Evolutionary conservation across 768 basidiomycete genomes (phyloP).

Genomic region (Rhodotorula babjevae): DNA sequence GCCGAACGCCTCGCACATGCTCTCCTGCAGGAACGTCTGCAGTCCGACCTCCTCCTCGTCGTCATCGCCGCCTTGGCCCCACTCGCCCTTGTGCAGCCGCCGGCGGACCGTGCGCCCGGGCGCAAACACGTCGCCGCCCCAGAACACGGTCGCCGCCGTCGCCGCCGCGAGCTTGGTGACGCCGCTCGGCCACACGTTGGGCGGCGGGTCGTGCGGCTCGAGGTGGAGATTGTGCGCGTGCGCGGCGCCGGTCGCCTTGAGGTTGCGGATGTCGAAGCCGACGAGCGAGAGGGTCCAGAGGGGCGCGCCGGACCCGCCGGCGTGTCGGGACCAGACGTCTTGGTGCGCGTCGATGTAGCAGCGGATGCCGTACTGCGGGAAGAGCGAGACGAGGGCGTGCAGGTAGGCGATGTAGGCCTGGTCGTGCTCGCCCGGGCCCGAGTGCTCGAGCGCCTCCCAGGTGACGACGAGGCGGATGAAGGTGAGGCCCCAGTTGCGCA

Average conservation of each 20-base stretch:
- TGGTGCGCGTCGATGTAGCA: conserved; percentile 78
- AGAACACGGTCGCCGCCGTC: conserved; percentile 91
- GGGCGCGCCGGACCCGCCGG: conserved; percentile 91
- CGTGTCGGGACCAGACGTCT: conserved; percentile 88
- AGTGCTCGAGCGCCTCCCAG: conserved; percentile 96
- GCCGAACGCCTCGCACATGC: conserved; percentile 74
- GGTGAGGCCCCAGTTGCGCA: conserved; percentile 35
- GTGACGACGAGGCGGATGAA: conserved; percentile 67
- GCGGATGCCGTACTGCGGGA: conserved; percentile 62
- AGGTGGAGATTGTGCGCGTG: conserved; percentile 73
- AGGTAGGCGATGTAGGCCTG: conserved; percentile 75
- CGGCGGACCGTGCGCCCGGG: conserved; percentile 58
- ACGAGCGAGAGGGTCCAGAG: conserved; percentile 78
- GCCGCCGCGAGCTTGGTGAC: conserved; percentile 27
- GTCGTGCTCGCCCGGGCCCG: conserved; percentile 81
- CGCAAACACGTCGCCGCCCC: conserved; percentile 83
- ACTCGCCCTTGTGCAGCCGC: conserved; percentile 21
- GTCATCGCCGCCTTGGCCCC: conserved; percentile 49
- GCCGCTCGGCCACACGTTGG: conserved; percentile 42
- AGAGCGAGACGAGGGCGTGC: conserved; percentile 59
- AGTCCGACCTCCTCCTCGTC: conserved; percentile 59
- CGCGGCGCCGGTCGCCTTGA: conserved; percentile 79
- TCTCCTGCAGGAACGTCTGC: conserved; percentile 75
- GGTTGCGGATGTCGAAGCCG: conserved; percentile 73
- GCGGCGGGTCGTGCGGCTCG: conserved; percentile 34